Percentiles rank a stretch among this genome's conserved stretches.
Evolutionary conservation across 208 protist genomes (phyloP).

Genomic region (Trypanosoma cruzi): DNA sequence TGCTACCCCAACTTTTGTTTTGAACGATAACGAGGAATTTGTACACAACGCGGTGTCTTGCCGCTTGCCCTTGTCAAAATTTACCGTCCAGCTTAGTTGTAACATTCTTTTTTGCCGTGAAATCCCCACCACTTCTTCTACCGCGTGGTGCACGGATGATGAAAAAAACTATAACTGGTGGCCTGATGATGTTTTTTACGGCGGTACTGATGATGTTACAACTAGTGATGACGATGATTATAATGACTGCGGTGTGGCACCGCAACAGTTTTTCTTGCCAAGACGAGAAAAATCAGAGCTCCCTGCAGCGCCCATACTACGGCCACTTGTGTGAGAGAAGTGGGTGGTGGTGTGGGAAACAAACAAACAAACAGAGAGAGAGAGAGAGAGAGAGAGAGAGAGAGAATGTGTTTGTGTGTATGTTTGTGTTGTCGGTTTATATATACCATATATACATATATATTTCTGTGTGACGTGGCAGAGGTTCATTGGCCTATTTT

Average conservation of each 20-base stretch:
- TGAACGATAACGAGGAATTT: background rate
- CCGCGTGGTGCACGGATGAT: background rate
- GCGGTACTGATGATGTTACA: background rate
- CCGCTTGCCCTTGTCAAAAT: background rate
- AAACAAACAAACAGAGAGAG: no score
- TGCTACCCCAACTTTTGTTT: background rate
- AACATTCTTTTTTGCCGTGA: background rate
- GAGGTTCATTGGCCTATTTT: no score
- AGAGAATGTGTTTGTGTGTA: background rate
- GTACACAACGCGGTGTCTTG: background rate
- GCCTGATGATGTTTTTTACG: background rate
- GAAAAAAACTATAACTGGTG: background rate
- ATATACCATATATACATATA: no score
- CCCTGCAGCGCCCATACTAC: background rate
- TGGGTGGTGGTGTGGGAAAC: no score
- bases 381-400: no score
- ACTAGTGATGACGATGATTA: constrained; percentile 1
- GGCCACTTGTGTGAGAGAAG: no score
- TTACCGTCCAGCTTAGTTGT: background rate
- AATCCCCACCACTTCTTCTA: background rate
- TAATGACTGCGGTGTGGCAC: background rate
- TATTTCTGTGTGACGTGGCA: no score
- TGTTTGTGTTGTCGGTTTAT: no score
- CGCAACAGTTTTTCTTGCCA: background rate
- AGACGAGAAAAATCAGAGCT: background rate